Evolutionary conservation across 1,139 yeast genomes (phyloP).

Genomic region (Yarrowia galli): DNA sequence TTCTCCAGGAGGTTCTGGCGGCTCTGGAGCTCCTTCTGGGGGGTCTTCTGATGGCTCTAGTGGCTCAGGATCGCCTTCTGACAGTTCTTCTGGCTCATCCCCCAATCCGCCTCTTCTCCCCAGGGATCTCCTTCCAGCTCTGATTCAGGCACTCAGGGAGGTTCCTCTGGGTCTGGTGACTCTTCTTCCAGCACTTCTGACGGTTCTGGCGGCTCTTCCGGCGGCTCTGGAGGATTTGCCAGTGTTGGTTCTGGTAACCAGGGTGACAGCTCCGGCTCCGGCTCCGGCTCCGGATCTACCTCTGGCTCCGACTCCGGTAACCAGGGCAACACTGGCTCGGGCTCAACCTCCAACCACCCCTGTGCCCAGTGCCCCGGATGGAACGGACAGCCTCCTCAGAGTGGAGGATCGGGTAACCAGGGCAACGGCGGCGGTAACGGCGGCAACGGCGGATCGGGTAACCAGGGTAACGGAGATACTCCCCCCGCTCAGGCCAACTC

Average conservation of each 20-base stretch:
- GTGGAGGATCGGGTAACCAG: background rate
- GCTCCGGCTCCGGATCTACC: background rate
- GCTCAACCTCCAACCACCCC: background rate
- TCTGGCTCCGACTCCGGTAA: background rate
- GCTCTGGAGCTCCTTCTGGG: background rate
- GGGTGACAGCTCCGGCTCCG: background rate
- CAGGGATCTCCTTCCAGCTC: slow-evolving; percentile 2
- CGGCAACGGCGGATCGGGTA: background rate
- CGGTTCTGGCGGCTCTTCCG: background rate
- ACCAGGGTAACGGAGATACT: background rate
- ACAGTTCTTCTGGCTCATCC: background rate
- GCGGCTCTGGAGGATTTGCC: too few species aligned
- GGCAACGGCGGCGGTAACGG: background rate
- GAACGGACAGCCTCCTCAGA: slow-evolving; percentile 21
- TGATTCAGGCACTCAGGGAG: background rate
- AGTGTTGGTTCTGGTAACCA: background rate
- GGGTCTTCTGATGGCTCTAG: background rate
- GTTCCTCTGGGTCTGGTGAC: background rate
- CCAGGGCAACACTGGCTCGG: background rate
- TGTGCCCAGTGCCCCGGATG: slow-evolving; percentile 6
- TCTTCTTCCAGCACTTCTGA: too few species aligned
- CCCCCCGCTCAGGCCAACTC: slow-evolving; percentile 15
- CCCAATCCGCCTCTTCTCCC: background rate
- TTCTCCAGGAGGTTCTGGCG: background rate
- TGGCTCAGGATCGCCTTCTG: background rate